Evolutionary conservation across 176 grass and related monocot species (phyloP), one percentile per base, ranked within the genome.

Genomic region (Juncus effusus): DNA sequence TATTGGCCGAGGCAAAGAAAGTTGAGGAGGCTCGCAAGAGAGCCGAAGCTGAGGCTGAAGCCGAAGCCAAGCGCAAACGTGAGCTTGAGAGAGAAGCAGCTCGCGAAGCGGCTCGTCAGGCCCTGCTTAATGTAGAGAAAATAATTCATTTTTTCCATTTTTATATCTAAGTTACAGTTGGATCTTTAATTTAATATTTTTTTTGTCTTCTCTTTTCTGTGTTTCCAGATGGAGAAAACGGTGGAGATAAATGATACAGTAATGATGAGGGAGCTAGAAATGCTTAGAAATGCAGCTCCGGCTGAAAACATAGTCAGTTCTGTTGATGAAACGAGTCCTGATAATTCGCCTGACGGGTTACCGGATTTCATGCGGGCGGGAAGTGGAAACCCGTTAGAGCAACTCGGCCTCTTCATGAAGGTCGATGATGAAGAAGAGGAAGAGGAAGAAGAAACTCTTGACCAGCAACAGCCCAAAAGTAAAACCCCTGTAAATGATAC

Each of bases 391-490:
- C 83, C 89, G 2, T 80, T 97, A 69, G 80, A 94, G 64, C 86
- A 81, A 73, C 83, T 99, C n/a, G 95, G 95, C 50, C 69, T 99
- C 3, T 99, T 86, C 65, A 90, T 99, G 73, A 99, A 99, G 77
- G 61, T 42, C 15, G 89, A 99, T 9, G 94, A 89, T 0, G 94
- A 97, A n/a, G 93, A 97, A 42, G 93, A 95, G 3, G 90, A 97
- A 6, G 93, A 91, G 39, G 87, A 90, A 70, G 81, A 74, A n/a
- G 74, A 56, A 1, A 42, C 77, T 59, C 52, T 0, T 42, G 37
- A 52, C 13, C 54, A 71, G 55, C 36, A 6, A 10, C 68, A 71
- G 47, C 74, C 76, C 2, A 79, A 67, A 38, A 81, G 60, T 58
- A 6, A 49, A 35, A 84, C 80, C 1, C 51, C 36, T 28, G 38